Evolutionary conservation across 1,284 basidiomycete genomes (phyloP).

Genomic region (Grifola frondosa): DNA sequence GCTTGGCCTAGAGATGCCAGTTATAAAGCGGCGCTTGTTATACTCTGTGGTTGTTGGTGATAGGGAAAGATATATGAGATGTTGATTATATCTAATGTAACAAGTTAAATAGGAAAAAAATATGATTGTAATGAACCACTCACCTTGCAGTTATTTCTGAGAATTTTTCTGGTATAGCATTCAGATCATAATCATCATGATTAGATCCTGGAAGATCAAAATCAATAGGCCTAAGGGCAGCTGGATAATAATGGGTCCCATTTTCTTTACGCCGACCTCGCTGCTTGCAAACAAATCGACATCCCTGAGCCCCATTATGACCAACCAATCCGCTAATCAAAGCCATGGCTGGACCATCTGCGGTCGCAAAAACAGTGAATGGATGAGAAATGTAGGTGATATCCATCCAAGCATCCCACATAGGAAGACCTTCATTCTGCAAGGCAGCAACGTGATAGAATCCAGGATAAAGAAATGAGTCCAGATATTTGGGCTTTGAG

Average conservation of each 20-base stretch:
- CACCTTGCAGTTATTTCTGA: constrained; percentile 15
- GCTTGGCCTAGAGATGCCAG: constrained; percentile 23
- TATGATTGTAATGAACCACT: constrained; percentile 32
- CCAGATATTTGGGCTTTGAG: constrained; percentile 25
- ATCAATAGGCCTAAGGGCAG: constrained; percentile 27
- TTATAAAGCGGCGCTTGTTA: constrained; percentile 9
- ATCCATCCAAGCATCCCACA: constrained; percentile 20
- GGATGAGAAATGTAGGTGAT: constrained; percentile 11
- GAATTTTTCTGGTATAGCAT: constrained; percentile 22
- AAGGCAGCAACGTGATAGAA: constrained; percentile 25
- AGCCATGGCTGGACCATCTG: constrained; percentile 25
- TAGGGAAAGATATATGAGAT: constrained; percentile 13
- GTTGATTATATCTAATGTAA: constrained; percentile 10
- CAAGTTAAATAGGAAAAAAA: constrained; percentile 23
- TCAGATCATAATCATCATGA: constrained; percentile 31
- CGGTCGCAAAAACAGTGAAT: constrained; percentile 18
- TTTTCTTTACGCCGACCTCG: constrained; percentile 33
- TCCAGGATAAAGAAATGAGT: constrained; percentile 25
- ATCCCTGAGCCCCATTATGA: constrained; percentile 34
- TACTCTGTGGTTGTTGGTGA: constrained; percentile 9
- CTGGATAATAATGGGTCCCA: constrained; percentile 32
- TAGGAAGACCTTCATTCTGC: constrained; percentile 15
- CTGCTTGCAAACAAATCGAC: constrained; percentile 32
- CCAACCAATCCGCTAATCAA: constrained; percentile 34
- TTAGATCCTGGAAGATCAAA: constrained; percentile 26